phyloP scores from a whole-genome alignment of 495 filamentous ascomycete genomes.

The Ramalina intermedia region DNA sequence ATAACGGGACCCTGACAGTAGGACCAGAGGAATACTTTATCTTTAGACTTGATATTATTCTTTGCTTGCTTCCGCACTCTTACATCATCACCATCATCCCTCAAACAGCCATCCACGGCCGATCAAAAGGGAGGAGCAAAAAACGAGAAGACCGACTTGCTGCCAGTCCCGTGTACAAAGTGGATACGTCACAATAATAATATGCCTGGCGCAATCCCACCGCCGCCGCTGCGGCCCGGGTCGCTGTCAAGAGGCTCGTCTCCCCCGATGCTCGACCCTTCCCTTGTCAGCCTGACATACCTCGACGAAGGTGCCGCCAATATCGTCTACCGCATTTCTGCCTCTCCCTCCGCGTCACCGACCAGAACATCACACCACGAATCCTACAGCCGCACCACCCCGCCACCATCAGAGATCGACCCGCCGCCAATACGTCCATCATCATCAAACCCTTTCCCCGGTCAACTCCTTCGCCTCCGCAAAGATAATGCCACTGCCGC shows the following conservation, averaged over 20 bases:
- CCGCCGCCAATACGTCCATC: conserved; percentile 2
- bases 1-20: too few relatives aligned
- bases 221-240: neutral
- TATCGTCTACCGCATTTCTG: conserved; percentile 46
- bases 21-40: too few relatives aligned
- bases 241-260: neutral
- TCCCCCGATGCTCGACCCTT: neutral
- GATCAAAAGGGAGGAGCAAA: neutral
- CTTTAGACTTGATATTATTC: too few relatives aligned
- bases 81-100: neutral
- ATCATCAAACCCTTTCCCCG: conserved; percentile 20
- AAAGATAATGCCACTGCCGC: conserved; percentile 41
- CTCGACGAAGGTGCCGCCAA: conserved; percentile 60
- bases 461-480: conserved; percentile 49
- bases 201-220: neutral
- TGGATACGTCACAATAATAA: neutral
- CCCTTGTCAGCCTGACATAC: conserved; percentile 27
- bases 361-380: conserved; percentile 5
- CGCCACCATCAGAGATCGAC: conserved; percentile 15
- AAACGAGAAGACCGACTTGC: neutral
- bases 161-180: neutral
- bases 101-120: neutral
- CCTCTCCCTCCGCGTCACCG: conserved; percentile 2
- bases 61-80: too few relatives aligned
- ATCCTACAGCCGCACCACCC: conserved; percentile 12